Percentiles rank a stretch among this genome's conserved stretches.
Conservation (phyloP, 225 moss, liverwort and hornwort species). For the Neckera pumila region DNA sequence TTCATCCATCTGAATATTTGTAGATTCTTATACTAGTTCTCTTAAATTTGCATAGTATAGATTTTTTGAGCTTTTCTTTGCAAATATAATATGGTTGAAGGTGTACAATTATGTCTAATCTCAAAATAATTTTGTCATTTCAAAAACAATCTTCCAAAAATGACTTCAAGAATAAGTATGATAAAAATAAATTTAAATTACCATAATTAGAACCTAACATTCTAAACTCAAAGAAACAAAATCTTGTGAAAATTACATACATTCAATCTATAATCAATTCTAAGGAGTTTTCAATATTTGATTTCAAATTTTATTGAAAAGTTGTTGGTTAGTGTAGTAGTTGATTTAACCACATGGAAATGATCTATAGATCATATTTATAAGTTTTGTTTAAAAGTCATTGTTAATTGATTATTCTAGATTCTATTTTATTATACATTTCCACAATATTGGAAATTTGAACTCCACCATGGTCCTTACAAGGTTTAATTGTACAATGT, state of each 20-base stretch:
- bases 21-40: neutral
- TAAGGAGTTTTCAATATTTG: neutral
- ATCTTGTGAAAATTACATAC: neutral
- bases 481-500: neutral
- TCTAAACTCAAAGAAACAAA: neutral
- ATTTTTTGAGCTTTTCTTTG: no score
- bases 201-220: no score
- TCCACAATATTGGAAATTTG: rapidly evolving
- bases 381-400: rapidly evolving
- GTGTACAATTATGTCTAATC: neutral
- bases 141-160: rapidly evolving
- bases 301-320: neutral
- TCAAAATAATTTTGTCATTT: rapidly evolving
- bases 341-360: neutral
- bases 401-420: neutral
- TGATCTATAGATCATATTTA: neutral
- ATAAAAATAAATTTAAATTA: neutral
- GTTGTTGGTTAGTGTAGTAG: neutral
- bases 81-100: neutral
- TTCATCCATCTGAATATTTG: neutral
- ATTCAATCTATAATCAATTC: no score
- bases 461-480: rapidly evolving
- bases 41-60: rapidly evolving
- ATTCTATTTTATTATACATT: neutral
- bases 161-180: neutral